Evolutionary conservation across 2,329 filamentous ascomycete species (phyloP).

Genomic region (Cladosporium sp.): DNA sequence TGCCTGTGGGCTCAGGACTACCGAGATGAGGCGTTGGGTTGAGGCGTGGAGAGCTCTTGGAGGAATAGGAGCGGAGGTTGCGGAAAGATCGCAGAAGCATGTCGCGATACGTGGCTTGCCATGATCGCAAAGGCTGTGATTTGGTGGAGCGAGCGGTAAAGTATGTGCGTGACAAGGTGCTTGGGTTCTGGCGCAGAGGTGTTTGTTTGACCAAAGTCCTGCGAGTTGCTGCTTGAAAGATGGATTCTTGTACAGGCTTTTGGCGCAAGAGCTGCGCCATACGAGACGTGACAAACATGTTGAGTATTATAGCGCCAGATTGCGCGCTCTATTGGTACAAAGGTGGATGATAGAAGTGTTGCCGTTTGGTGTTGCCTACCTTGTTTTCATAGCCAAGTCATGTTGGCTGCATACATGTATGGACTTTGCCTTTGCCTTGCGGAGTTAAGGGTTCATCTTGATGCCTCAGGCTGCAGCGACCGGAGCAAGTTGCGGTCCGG

Average conservation of each 20-base stretch:
- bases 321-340: background rate
- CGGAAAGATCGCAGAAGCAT: conserved; percentile 18
- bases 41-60: conserved; percentile 18
- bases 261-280: conserved; percentile 9
- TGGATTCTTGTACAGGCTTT: conserved; percentile 9
- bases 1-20: conserved; percentile 26
- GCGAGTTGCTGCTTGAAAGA: conserved; percentile 4
- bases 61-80: conserved; percentile 32
- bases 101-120: conserved; percentile 8
- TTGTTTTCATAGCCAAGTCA: background rate
- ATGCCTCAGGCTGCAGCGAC: no score
- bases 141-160: conserved; percentile 8
- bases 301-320: background rate
- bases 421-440: background rate
- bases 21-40: conserved; percentile 33
- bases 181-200: conserved; percentile 4
- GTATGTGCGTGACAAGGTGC: conserved; percentile 4
- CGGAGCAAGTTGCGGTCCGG: no score
- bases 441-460: background rate
- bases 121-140: conserved; percentile 2
- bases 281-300: conserved; percentile 6
- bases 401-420: background rate
- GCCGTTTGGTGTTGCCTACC: background rate
- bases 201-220: conserved; percentile 7
- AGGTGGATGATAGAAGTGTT: background rate